Percentiles rank a stretch among this genome's conserved stretches.
These are phyloP conservation scores for Pseudopithomyces maydicus DNA, from an alignment of 2,329 filamentous ascomycete species.

Conservation along the genomic window DNA sequence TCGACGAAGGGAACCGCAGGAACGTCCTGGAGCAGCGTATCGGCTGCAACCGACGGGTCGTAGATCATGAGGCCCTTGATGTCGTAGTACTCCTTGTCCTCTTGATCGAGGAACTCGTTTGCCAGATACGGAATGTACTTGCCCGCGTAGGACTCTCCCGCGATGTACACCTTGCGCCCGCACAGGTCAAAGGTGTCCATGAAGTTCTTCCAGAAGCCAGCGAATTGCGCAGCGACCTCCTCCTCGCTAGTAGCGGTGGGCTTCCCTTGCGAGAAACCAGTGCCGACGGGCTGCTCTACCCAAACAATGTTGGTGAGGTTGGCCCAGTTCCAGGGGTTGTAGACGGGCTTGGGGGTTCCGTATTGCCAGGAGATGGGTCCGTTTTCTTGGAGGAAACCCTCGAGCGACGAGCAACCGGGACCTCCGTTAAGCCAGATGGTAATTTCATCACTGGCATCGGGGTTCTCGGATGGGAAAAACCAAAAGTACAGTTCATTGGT, in stretches of 20 bases:
- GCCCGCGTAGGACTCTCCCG: conserved; percentile 76
- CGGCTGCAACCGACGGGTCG: conserved; percentile 67
- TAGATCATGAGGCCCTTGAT: conserved; percentile 73
- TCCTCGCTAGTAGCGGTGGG: conserved; percentile 68
- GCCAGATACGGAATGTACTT: conserved; percentile 70
- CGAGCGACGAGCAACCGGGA: conserved; percentile 54
- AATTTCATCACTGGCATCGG: conserved; percentile 54
- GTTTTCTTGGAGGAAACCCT: conserved; percentile 57
- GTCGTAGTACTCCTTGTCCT: conserved; percentile 71
- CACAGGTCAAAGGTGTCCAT: conserved; percentile 71
- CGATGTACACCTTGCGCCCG: conserved; percentile 72
- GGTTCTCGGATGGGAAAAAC: conserved; percentile 60
- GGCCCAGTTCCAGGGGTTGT: conserved; percentile 54
- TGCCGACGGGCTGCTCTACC: conserved; percentile 71
- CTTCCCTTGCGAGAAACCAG: conserved; percentile 71
- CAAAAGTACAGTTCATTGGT: conserved; percentile 59
- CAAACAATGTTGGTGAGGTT: conserved; percentile 79
- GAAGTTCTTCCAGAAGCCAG: conserved; percentile 81
- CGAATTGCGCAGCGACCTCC: conserved; percentile 72
- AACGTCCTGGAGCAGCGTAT: conserved; percentile 56
- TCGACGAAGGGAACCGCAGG: conserved; percentile 65
- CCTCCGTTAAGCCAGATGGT: conserved; percentile 54
- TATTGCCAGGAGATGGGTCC: conserved; percentile 54
- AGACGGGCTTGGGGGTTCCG: conserved; percentile 45
- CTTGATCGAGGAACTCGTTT: conserved; percentile 71